A percentile compares a stretch with the other conserved stretches of the same genome.
Conservation (phyloP, 257 asterid species). For the Plantago ovata region DNA sequence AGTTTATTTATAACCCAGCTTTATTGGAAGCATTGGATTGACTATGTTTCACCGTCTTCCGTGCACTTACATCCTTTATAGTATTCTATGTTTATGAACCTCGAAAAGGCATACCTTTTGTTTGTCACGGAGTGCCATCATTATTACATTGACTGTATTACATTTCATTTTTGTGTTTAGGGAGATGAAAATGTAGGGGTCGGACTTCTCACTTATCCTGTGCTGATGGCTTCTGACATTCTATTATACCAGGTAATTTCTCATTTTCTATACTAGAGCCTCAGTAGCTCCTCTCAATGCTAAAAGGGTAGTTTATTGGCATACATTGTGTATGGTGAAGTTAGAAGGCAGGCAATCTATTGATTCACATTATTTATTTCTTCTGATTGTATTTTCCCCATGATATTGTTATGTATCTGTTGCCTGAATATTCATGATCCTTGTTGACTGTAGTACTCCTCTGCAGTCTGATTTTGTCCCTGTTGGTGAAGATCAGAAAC, state of each 20-base stretch:
- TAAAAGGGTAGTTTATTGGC: slow-evolving; percentile 5
- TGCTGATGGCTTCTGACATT: slow-evolving; percentile 96
- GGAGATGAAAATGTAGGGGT: slow-evolving; percentile 98
- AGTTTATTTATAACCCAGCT: neutral
- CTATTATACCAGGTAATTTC: slow-evolving; percentile 78
- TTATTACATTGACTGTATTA: neutral
- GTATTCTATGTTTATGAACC: slow-evolving; percentile 6
- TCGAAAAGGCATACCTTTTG: slow-evolving; percentile 6
- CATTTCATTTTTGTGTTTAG: slow-evolving; percentile 28
- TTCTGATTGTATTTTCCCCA: slow-evolving; percentile 4
- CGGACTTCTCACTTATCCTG: slow-evolving; percentile 89
- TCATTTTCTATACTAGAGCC: slow-evolving; percentile 6
- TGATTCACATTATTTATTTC: slow-evolving; percentile 14
- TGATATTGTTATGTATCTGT: slow-evolving; percentile 15
- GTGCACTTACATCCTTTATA: neutral
- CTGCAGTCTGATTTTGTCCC: slow-evolving; percentile 99
- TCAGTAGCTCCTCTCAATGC: neutral
- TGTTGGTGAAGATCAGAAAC: slow-evolving; percentile 98
- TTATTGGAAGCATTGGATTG: neutral
- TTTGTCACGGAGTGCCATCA: neutral
- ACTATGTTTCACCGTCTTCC: slow-evolving; percentile 2
- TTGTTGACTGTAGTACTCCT: slow-evolving; percentile 29
- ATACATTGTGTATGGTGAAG: slow-evolving; percentile 2
- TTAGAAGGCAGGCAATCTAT: slow-evolving; percentile 5
- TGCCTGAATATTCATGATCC: slow-evolving; percentile 34